Evolutionary conservation across 2,329 filamentous ascomycete genomes (phyloP).

Genomic region (Fusarium drepaniforme): DNA sequence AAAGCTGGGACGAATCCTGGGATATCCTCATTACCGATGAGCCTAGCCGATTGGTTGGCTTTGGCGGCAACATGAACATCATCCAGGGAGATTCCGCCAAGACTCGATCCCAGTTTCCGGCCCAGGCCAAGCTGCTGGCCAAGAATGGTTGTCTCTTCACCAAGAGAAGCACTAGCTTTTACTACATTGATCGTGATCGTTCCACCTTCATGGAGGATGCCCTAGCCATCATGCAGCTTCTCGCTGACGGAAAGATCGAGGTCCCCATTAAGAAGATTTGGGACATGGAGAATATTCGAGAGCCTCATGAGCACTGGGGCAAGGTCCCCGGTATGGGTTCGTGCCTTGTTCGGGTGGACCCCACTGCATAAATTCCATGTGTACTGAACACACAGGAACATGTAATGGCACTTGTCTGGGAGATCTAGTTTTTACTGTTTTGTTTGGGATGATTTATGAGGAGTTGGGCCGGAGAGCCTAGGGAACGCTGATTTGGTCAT

Average conservation of each 20-base stretch:
- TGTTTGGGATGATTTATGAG: not conserved
- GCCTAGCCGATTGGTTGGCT: constrained; percentile 56
- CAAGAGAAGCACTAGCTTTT: constrained; percentile 51
- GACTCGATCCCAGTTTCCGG: constrained; percentile 47
- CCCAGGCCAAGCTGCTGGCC: constrained; percentile 51
- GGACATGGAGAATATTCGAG: constrained; percentile 55
- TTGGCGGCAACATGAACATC: constrained; percentile 51
- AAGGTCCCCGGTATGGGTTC: constrained; percentile 51
- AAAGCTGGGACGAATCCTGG: constrained; percentile 64
- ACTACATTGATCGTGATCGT: constrained; percentile 51
- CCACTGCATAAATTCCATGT: not conserved
- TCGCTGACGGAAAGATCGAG: constrained; percentile 46
- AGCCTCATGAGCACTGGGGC: constrained; percentile 53
- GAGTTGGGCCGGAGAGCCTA: not conserved
- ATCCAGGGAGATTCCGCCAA: constrained; percentile 45
- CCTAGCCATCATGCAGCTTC: constrained; percentile 47
- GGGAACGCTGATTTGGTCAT: not conserved
- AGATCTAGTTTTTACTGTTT: not conserved
- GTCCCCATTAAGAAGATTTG: constrained; percentile 55
- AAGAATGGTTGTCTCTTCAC: constrained; percentile 43
- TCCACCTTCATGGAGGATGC: constrained; percentile 49
- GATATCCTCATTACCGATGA: constrained; percentile 51
- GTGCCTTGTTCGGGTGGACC: constrained; percentile 47
- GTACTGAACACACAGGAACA: not conserved
- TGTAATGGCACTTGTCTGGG: not conserved